Evolutionary conservation across 2,329 filamentous ascomycete species (phyloP), one percentile per base, ranked within the genome.

Genomic region (Chrysoporthe cubensis): DNA sequence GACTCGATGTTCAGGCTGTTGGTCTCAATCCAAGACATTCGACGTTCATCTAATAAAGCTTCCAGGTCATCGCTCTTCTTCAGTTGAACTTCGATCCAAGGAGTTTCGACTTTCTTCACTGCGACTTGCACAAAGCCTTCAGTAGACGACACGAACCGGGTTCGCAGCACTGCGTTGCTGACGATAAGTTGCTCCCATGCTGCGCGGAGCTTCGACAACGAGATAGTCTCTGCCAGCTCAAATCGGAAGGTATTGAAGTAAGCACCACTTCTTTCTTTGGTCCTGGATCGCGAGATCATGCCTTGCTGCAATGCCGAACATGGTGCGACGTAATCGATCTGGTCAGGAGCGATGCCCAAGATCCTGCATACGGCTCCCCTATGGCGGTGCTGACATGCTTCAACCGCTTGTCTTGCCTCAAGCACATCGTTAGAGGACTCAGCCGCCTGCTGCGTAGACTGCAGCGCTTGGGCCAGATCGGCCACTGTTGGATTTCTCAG

Each of bases 221-320:
- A 82, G 5, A 87, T 74, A 0, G 76, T 69, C 0, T 77, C 66
- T 0, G 76, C 66, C 0, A 97, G 77, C 0, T 80, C 72, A 56
- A 95, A 88, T 0, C 78, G 79, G 74, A 97, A 97, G 0, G 84
- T 82, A 66, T 94, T 94, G 77, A 95, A 96, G 75, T 97, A 97
- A 0, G 91, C 79, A 0, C 84, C 82, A 0, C 80, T 76, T 0
- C 83, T 78, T 21, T 81, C 87, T 11, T 87, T 75, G 0, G 78
- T 85, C 48, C 91, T 76, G 34, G 89, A 90, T 61, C 89, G 86
- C 6, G 91, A 90, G 62, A 97, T 88, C 81, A 97, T 95, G 0
- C 94, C 94, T 75, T 95, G 88, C 74, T 97, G 94, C 0, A 97
- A 80, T 0, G 94, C 87, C 0, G 94, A 96, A 75, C 94, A 97